Conservation (phyloP, 2,329 filamentous ascomycete genomes). For the Parascedosporium putredinis region DNA sequence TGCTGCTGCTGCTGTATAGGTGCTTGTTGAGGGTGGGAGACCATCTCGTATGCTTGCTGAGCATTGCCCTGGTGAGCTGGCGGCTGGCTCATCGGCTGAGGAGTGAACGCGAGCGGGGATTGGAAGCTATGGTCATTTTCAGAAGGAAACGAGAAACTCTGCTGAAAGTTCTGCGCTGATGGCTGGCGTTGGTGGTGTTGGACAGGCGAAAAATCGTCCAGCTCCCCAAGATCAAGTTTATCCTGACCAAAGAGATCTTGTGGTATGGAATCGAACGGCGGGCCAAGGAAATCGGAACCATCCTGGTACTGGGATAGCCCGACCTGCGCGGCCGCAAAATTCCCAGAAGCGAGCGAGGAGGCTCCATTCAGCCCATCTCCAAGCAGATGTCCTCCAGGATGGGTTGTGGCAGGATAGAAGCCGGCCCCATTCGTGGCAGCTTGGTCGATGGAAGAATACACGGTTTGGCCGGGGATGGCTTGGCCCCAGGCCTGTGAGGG, state of each 20-base stretch:
- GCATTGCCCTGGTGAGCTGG: slow-evolving; percentile 10
- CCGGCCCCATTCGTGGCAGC: slow-evolving; percentile 19
- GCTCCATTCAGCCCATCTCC: slow-evolving; percentile 19
- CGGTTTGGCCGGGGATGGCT: slow-evolving; percentile 21
- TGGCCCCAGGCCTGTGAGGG: slow-evolving; percentile 26
- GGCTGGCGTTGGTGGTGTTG: slow-evolving; percentile 19
- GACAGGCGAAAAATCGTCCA: slow-evolving; percentile 21
- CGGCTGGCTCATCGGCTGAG: neutral
- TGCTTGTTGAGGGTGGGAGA: slow-evolving; percentile 16
- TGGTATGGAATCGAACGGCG: slow-evolving; percentile 25
- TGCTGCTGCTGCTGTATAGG: slow-evolving; percentile 17
- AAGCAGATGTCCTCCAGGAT: slow-evolving; percentile 23
- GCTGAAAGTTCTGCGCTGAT: slow-evolving; percentile 22
- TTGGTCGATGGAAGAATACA: slow-evolving; percentile 18
- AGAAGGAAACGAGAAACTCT: slow-evolving; percentile 22
- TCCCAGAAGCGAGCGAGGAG: slow-evolving; percentile 16
- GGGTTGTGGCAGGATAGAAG: slow-evolving; percentile 25
- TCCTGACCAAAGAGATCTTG: slow-evolving; percentile 25
- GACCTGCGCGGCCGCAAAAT: slow-evolving; percentile 21
- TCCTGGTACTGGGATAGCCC: slow-evolving; percentile 21
- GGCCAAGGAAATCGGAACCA: slow-evolving; percentile 25
- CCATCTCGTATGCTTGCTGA: slow-evolving; percentile 16
- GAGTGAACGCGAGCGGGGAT: slow-evolving; percentile 16
- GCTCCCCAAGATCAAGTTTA: slow-evolving; percentile 20
- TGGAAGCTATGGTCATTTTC: slow-evolving; percentile 23